These are phyloP conservation scores for Allium sativum DNA, from an alignment of 106 monocot genomes.

Conservation along the genomic window DNA sequence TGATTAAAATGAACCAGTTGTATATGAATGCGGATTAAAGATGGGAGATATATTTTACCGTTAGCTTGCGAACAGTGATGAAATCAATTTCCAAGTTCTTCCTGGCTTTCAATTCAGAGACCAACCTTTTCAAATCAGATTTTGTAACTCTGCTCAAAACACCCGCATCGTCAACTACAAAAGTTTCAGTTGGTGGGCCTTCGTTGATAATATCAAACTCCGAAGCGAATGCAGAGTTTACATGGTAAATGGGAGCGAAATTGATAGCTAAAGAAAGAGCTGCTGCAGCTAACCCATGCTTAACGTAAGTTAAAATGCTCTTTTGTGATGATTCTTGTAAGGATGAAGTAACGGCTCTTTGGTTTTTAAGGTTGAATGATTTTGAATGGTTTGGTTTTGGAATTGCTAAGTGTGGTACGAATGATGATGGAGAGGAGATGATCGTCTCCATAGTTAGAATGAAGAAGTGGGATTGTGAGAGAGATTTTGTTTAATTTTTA, in stretches of 20 bases:
- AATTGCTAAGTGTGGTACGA: constrained; percentile 22
- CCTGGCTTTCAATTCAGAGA: constrained; percentile 74
- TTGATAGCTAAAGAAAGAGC: constrained; percentile 71
- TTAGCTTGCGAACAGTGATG: constrained; percentile 90
- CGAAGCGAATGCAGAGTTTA: constrained; percentile 42
- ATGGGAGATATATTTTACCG: constrained; percentile 23
- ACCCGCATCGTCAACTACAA: constrained; percentile 81
- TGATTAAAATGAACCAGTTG: too few relatives aligned
- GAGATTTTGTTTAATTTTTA: background rate
- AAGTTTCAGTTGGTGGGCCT: constrained; percentile 67
- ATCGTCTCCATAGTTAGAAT: constrained; percentile 31
- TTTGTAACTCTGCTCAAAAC: constrained; percentile 89
- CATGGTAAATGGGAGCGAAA: constrained; percentile 32
- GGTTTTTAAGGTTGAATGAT: background rate
- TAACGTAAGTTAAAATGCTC: constrained; percentile 16
- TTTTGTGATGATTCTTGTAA: background rate
- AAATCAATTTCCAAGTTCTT: constrained; percentile 84
- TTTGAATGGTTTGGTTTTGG: constrained; percentile 18
- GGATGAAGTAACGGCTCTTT: background rate
- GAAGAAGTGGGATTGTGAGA: constrained; percentile 1
- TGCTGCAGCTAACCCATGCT: constrained; percentile 56
- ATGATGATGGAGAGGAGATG: constrained; percentile 38
- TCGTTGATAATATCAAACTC: constrained; percentile 88
- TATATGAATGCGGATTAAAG: too few relatives aligned
- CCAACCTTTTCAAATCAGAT: constrained; percentile 61